These are phyloP conservation scores for Erysimum cheiranthoides DNA, from an alignment of 345 rosid species.

Conservation along the genomic window DNA sequence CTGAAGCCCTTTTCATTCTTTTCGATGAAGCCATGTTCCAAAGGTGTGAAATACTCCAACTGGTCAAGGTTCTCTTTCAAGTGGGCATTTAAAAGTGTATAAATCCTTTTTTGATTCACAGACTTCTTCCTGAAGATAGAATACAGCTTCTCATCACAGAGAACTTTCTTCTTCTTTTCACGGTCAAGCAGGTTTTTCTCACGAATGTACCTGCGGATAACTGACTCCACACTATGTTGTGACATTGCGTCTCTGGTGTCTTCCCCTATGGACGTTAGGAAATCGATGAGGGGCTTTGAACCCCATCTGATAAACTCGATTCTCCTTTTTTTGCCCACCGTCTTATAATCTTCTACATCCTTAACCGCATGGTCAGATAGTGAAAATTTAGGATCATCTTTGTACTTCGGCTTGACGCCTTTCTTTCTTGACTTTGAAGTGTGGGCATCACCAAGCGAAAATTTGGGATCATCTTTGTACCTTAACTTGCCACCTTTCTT, in stretches of 20 bases:
- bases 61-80: constrained; percentile 47
- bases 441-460: constrained; percentile 42
- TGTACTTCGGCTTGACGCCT: constrained; percentile 20
- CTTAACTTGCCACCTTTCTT: constrained; percentile 27
- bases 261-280: constrained; percentile 56
- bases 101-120: constrained; percentile 41
- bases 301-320: constrained; percentile 56
- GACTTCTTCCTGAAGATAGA: constrained; percentile 53
- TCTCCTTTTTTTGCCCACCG: constrained; percentile 28
- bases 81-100: constrained; percentile 48
- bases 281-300: constrained; percentile 57
- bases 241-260: constrained; percentile 50
- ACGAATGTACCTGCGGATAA: constrained; percentile 47
- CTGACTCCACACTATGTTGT: constrained; percentile 45
- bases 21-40: constrained; percentile 32
- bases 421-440: constrained; percentile 37
- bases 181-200: constrained; percentile 43
- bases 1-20: constrained; percentile 25
- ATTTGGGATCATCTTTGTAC: constrained; percentile 16
- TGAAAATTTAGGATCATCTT: constrained; percentile 11
- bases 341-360: constrained; percentile 17
- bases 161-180: constrained; percentile 46
- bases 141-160: constrained; percentile 54
- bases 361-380: constrained; percentile 36
- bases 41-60: constrained; percentile 33